phyloP scores from a whole-genome alignment of 208 protist genomes.

The Leishmania aethiopica region DNA sequence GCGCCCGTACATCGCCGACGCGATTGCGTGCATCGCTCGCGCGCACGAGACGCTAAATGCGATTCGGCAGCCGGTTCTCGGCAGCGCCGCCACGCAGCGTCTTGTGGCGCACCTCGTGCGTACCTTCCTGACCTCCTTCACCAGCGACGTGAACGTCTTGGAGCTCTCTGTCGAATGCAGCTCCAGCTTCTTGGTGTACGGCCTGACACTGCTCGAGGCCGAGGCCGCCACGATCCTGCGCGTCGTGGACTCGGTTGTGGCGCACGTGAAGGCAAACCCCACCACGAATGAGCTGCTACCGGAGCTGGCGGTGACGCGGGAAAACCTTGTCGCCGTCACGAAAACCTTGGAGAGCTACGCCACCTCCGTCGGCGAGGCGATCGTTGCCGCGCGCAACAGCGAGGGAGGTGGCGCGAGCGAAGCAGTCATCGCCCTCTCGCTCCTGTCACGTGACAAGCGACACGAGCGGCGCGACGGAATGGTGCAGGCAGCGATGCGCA shows the following conservation, averaged over 20 bases:
- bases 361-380: constrained; percentile 33
- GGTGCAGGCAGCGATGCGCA: constrained; percentile 53
- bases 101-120: constrained; percentile 73
- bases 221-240: constrained; percentile 70
- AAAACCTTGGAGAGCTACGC: constrained; percentile 34
- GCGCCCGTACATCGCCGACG: constrained; percentile 79
- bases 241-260: constrained; percentile 56
- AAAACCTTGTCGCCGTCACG: constrained; percentile 11
- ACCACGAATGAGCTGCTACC: constrained; percentile 38
- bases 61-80: constrained; percentile 77
- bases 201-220: constrained; percentile 74
- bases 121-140: constrained; percentile 66
- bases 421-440: neutral
- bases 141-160: constrained; percentile 70
- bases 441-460: constrained; percentile 32
- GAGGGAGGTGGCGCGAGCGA: constrained; percentile 12
- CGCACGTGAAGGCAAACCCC: constrained; percentile 25
- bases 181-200: constrained; percentile 63
- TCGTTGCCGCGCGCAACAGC: constrained; percentile 17
- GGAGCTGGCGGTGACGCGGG: constrained; percentile 21
- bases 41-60: constrained; percentile 72
- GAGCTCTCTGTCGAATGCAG: constrained; percentile 87
- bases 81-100: constrained; percentile 69
- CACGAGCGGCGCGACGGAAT: constrained; percentile 58
- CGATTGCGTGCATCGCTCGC: constrained; percentile 68